Evolutionary conservation across 768 basidiomycete species (phyloP), one percentile per base, ranked within the genome.

Genomic region (Kwoniella europaea): DNA sequence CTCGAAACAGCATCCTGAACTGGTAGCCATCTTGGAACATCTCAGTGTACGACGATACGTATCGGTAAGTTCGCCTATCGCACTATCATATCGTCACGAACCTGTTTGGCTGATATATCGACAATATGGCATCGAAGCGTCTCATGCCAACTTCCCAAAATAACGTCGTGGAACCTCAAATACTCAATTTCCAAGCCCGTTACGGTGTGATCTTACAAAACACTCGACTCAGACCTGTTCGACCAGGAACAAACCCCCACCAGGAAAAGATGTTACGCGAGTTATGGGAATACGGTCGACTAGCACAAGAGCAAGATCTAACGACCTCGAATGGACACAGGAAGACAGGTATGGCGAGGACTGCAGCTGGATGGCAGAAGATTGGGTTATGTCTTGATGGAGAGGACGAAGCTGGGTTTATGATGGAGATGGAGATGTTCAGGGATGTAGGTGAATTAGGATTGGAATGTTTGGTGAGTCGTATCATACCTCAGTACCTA

Each of bases 211-310:
- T 77, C 27, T 56, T 81, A 2, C 67, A 77, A 15, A 57, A 71
- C 41, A 65, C 68, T 9, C 74, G 77, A 2, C 61, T 65, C 1
- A 62, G 61, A 27, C 71, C 65, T 2, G 76, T 81, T 54, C 29
- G 74, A 53, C 76, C 77, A 22, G 64, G 53, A 2, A 63, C 69
- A 35, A 66, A 71, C 62, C 64, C 74, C 13, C n/a, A 46, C 4
- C 77, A 81, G 42, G 76, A 81, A 55, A 71, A 65, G 61, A 79
- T 81, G 77, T 60, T 79, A n/a, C 24, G 54, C 4, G 79, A 77
- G 3, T 73, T 79, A 16, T 81, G 77, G 76, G 50, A 67, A 24
- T 53, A 65, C 10, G 77, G 73, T 4, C 55, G 59, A 41, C 68
- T 78, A 10, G 44, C 62, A 13, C 56, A 62, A 29, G 27, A 42